phyloP scores from a whole-genome alignment of 2,329 filamentous ascomycete genomes.

The Pseudonectria buxi region DNA sequence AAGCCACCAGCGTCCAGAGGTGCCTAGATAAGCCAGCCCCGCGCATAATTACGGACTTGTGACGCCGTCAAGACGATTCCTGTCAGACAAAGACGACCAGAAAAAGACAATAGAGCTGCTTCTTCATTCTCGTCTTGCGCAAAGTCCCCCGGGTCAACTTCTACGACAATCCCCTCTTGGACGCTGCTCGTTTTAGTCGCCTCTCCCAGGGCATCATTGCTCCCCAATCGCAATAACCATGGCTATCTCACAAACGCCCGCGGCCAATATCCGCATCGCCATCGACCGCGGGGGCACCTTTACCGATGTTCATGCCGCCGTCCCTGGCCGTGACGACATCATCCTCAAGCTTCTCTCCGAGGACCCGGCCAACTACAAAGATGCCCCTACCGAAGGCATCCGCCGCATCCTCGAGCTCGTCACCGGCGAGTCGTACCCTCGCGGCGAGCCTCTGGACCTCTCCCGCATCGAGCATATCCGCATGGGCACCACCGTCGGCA shows the following conservation, averaged over 20 bases:
- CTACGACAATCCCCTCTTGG: no score
- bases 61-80: no score
- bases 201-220: no score
- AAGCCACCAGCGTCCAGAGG: background rate
- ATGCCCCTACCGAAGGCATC: slow-evolving; percentile 69
- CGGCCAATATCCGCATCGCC: slow-evolving; percentile 22
- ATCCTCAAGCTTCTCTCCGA: slow-evolving; percentile 67
- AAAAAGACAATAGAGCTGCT: no score
- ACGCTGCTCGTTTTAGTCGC: no score
- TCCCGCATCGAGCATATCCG: slow-evolving; percentile 54
- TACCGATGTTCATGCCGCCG: slow-evolving; percentile 63
- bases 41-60: no score
- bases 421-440: slow-evolving; percentile 23
- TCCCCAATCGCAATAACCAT: slow-evolving; percentile 1
- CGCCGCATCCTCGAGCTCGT: slow-evolving; percentile 35
- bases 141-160: no score
- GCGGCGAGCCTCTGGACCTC: slow-evolving; percentile 26
- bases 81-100: no score
- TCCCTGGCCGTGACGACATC: slow-evolving; percentile 58
- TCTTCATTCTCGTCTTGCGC: no score
- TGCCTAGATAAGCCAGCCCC: no score
- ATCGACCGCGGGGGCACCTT: slow-evolving; percentile 47
- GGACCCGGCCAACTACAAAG: slow-evolving; percentile 63
- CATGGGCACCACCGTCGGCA: slow-evolving; percentile 72
- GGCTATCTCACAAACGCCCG: slow-evolving; percentile 1